phyloP scores from a whole-genome alignment of 2,329 filamentous ascomycete genomes.

The Thielaviopsis punctulata region DNA sequence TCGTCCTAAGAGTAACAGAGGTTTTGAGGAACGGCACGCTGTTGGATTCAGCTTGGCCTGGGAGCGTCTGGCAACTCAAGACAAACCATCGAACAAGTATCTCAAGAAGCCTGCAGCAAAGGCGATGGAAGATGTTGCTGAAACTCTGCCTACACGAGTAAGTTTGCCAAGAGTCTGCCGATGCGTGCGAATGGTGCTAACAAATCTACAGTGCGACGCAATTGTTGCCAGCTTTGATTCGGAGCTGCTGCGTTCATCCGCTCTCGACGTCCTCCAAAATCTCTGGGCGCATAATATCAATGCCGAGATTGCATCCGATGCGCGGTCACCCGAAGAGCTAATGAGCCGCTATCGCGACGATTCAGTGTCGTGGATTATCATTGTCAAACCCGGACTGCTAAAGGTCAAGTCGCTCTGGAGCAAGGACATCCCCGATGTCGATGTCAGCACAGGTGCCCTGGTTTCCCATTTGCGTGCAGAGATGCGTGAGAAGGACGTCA shows the following conservation, averaged over 20 bases:
- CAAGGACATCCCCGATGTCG: conserved; percentile 58
- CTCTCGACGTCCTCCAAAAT: conserved; percentile 58
- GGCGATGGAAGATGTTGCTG: conserved; percentile 42
- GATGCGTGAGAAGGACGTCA: conserved; percentile 59
- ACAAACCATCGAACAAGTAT: conserved; percentile 38
- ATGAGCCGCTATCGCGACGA: conserved; percentile 60
- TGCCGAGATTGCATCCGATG: conserved; percentile 71
- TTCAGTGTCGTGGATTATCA: conserved; percentile 69
- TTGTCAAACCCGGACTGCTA: conserved; percentile 65
- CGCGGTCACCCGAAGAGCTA: conserved; percentile 63
- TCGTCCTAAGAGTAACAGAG: conserved; percentile 47
- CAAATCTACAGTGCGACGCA: conserved; percentile 52
- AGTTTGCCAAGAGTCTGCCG: conserved; percentile 20
- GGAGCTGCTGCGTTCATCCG: conserved; percentile 54
- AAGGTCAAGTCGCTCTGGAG: conserved; percentile 65
- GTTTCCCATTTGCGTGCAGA: conserved; percentile 67
- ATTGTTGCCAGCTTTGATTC: conserved; percentile 79
- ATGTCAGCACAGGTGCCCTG: conserved; percentile 43
- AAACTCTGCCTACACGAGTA: conserved; percentile 36
- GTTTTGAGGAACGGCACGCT: conserved; percentile 53
- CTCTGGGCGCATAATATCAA: conserved; percentile 76
- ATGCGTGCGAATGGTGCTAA: conserved; percentile 5
- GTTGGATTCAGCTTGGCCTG: conserved; percentile 87
- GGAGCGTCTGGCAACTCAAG: conserved; percentile 59
- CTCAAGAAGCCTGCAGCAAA: conserved; percentile 50